Conservation (phyloP, 176 grass and related monocot genomes). For the Hordeum vulgare region MorexV3_pseudomolecules_assembly NC_058518.1:29537533-29538032, state of each 20-base stretch:
- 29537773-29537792: neutral
- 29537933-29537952: neutral
- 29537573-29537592: neutral
- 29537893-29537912: neutral
- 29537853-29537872: no score
- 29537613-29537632: neutral
- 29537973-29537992: neutral
- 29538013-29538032: neutral
- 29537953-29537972: neutral
- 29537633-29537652: neutral
- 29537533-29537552: neutral
- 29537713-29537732: neutral
- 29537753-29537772: neutral
- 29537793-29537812: neutral
- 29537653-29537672: neutral
- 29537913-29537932: neutral
- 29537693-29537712: neutral
- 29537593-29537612: neutral
- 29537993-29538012: neutral
- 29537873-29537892: neutral
- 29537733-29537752: neutral
- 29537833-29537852: neutral
- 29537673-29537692: neutral
- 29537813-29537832: neutral
- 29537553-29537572: neutral